Percentiles rank a stretch among this genome's conserved stretches.
Evolutionary conservation across 2,329 filamentous ascomycete species (phyloP).

Genomic region (Trichophyton benhamiae): DNA sequence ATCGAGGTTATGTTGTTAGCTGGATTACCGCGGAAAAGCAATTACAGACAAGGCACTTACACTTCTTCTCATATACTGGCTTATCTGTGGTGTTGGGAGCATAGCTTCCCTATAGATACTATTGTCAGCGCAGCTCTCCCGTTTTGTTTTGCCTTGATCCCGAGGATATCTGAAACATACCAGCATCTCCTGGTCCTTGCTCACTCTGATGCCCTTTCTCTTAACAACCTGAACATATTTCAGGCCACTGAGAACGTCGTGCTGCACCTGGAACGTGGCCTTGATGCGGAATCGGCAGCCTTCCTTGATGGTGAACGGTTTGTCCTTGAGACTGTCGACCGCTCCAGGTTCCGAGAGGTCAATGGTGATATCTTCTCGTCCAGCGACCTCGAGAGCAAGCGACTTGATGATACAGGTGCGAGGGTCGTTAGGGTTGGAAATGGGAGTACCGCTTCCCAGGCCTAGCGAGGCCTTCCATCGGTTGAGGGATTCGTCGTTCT

Average conservation of each 20-base stretch:
- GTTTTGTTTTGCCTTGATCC: too few species aligned
- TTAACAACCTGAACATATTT: conserved; percentile 95
- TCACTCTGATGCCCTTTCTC: conserved; percentile 71
- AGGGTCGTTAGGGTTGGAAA: conserved; percentile 66
- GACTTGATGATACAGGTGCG: conserved; percentile 89
- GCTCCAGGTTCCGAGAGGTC: conserved; percentile 66
- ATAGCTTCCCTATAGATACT: conserved; percentile 62
- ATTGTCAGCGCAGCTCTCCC: background rate
- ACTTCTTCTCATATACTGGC: conserved; percentile 77
- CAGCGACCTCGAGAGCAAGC: conserved; percentile 74
- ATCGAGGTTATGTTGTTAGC: too few species aligned
- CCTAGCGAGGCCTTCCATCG: conserved; percentile 97
- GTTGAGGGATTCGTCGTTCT: conserved; percentile 82
- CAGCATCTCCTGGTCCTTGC: conserved; percentile 98
- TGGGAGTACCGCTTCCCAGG: conserved; percentile 57
- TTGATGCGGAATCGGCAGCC: conserved; percentile 89
- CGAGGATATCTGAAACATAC: conserved; percentile 41
- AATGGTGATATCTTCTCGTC: conserved; percentile 74
- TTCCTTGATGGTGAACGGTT: conserved; percentile 97
- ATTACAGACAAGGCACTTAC: conserved; percentile 43
- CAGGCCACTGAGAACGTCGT: conserved; percentile 86
- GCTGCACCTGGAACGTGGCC: conserved; percentile 87
- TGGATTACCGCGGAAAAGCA: too few species aligned
- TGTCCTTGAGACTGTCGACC: conserved; percentile 66
- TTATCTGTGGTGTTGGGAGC: conserved; percentile 84